Evolutionary conservation across 352 stramenopile species (phyloP), one percentile per base, ranked within the genome.

Genomic region (Phytopythium cucurbitacearum): DNA sequence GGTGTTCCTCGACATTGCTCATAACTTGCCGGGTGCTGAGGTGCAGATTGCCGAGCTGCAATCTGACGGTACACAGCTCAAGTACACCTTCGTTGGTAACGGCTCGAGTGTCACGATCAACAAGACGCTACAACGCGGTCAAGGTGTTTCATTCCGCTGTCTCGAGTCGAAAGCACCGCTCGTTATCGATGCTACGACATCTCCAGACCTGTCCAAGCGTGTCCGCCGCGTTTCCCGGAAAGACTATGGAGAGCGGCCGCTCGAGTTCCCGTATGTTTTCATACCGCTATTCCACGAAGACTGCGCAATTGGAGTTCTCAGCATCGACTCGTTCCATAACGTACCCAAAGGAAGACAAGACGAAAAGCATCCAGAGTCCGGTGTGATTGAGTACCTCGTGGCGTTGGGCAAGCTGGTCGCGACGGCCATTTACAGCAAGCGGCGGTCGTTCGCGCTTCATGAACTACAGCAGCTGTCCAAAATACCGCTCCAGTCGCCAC

Each of bases 251-350:
- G 53, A 47, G 11, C 13, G 12, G 5, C 21, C 0, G 0, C 56
- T 65, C 4, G 55, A 65, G 6, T 72, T 86, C 0, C 79, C 79
- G n/a, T 81, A 70, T 41, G 57, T 90, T 0, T 81, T 90, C 10
- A 15, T 91, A 3, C 80, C 83, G 33, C 62, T 94, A 2, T 28
- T 87, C 2, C 68, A 94, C 49, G 77, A 94, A 34, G 83, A 90
- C 40, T 71, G 60, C 6, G 57, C 51, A 6, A 50, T 94, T 5
- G 83, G 83, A 5, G 62, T 91, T 0, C 49, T 94, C 9, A 79
- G 67, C n/a, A 59, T 91, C 1, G 78, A 83, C 47, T 63, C 64
- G 0, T 91, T 94, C 56, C 33, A 58, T 0, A 56, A 68, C 7
- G 76, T 89, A 4, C 57, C 78, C 3, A 90, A 85, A 54, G 80